Evolutionary conservation across 768 basidiomycete genomes (phyloP).

Genomic region (Leccinum aurantiacum): DNA sequence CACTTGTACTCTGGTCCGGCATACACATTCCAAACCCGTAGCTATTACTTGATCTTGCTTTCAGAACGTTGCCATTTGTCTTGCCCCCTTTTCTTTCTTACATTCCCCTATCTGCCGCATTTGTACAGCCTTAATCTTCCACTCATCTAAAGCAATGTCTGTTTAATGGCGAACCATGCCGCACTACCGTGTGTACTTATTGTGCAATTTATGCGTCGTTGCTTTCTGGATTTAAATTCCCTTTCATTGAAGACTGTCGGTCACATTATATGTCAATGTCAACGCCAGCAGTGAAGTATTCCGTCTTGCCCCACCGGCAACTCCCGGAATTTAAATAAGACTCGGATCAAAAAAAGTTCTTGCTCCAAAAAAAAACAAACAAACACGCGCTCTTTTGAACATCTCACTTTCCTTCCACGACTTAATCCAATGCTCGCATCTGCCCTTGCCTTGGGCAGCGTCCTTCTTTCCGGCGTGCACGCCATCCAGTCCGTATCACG

Average conservation of each 20-base stretch:
- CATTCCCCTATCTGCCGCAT: constrained; percentile 45
- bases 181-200: constrained; percentile 41
- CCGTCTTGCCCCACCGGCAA: not conserved
- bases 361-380: not conserved
- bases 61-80: constrained; percentile 32
- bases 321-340: not conserved
- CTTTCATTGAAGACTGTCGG: not conserved
- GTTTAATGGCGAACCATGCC: constrained; percentile 38
- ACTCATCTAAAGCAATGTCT: constrained; percentile 43
- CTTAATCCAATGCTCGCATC: constrained; percentile 26
- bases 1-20: constrained; percentile 72
- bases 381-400: not conserved
- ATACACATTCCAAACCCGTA: constrained; percentile 44
- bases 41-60: constrained; percentile 38
- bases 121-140: constrained; percentile 40
- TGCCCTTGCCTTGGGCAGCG: constrained; percentile 38
- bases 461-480: constrained; percentile 49
- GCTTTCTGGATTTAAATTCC: constrained; percentile 15
- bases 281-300: not conserved
- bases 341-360: not conserved
- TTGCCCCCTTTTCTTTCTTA: constrained; percentile 24
- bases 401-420: constrained; percentile 8
- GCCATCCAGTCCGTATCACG: constrained; percentile 72
- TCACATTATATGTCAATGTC: not conserved
- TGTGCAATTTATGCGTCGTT: constrained; percentile 39